Evolutionary conservation across 1,284 basidiomycete species (phyloP).

Genomic region (Ceraceosorus guamensis): DNA sequence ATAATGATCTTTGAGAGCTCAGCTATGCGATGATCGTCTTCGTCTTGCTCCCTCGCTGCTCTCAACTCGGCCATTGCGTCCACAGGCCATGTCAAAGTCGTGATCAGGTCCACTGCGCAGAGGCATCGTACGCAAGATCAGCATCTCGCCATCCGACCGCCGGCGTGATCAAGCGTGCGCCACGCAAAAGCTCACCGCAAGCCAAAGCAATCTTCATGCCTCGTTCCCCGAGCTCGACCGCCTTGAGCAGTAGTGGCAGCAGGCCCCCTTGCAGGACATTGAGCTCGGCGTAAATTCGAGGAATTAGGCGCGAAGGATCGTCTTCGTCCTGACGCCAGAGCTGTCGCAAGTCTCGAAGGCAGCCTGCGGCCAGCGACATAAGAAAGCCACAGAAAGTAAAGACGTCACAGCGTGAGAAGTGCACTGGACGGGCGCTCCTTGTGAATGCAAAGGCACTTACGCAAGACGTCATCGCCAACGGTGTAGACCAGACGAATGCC

Average conservation of each 20-base stretch:
- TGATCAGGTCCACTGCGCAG: conserved; percentile 39
- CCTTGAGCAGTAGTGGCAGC: conserved; percentile 43
- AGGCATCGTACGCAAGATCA: not conserved
- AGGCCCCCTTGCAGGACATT: conserved; percentile 41
- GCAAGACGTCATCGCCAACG: conserved; percentile 39
- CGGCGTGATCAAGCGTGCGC: not conserved
- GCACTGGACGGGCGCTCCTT: not conserved
- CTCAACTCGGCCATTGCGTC: conserved; percentile 38
- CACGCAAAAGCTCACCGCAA: conserved; percentile 16
- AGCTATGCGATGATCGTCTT: conserved; percentile 25
- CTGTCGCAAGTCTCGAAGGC: conserved; percentile 40
- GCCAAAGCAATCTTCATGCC: conserved; percentile 40
- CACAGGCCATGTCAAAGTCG: conserved; percentile 46
- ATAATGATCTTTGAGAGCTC: conserved; percentile 22
- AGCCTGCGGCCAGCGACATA: conserved; percentile 9
- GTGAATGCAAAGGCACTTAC: conserved; percentile 8
- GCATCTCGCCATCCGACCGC: not conserved
- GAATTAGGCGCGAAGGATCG: conserved; percentile 37
- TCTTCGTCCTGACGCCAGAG: conserved; percentile 45
- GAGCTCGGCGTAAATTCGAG: conserved; percentile 40
- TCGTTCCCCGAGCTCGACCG: conserved; percentile 32
- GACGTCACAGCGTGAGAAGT: not conserved
- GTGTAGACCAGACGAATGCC: conserved; percentile 20
- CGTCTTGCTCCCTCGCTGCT: conserved; percentile 31
- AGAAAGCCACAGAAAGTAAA: too few species aligned